Evolutionary conservation across 2,329 filamentous ascomycete species (phyloP), one percentile per base, ranked within the genome.

Genomic region (Tolypocladium ovalisporum): DNA sequence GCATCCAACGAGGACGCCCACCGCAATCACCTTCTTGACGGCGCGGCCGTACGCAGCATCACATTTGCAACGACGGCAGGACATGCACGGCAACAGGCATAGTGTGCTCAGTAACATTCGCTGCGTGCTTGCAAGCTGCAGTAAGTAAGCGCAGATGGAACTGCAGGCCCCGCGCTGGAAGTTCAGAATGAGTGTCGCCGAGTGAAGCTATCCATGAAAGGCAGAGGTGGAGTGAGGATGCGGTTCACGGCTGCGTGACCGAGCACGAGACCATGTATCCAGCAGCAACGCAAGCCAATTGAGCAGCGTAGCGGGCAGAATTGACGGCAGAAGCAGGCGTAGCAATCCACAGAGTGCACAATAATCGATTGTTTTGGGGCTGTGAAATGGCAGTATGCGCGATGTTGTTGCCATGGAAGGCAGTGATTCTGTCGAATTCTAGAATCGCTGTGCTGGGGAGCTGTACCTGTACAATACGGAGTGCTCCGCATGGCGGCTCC

Each of bases 381-480:
- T 35, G 19, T 19, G 19, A 52, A 22, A 4, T 8, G 8, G 9
- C 32, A 24, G n/a, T 22, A 15, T 19, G 27, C 19, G 12, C n/a
- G 32, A 17, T n/a, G 34, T 29, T n/a, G 17, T n/a, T 13, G 24
- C 35, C 35, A n/a, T n/a, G n/a, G 17, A 9, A 10, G 10, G 35
- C 15, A n/a, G 57, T 57, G 62, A 58, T 68, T 68, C 67, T 66
- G 60, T 56, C 49, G 57, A 61, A 42, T 68, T 68, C 66, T 65
- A 68, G 65, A 67, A 67, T 60, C 59, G 54, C 52, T 44, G 54
- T 57, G 39, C 54, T 49, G 47, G 52, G 40, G 9, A 34, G 32
- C 32, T 34, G 40, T n/a, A 44, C n/a, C 40, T 24, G 4, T 24
- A 44, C 36, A 44, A 15, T 8, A 13, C 40, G 22, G 19, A 19